Conservation (phyloP, 129 eudicot species). For the Silybum marianum region DNA sequence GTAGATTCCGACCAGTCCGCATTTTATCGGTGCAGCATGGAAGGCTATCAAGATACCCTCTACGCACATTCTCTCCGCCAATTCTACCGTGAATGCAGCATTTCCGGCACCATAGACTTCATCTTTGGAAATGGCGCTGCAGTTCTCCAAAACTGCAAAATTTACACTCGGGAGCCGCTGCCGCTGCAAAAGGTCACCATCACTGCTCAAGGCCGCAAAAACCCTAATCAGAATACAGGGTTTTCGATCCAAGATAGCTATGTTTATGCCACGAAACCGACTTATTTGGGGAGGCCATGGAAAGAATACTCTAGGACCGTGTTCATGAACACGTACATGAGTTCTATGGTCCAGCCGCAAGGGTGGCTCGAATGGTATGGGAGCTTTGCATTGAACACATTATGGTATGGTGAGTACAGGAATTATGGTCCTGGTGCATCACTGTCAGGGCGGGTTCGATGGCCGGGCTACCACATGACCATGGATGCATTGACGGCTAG, state of each 20-base stretch:
- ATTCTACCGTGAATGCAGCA: constrained; percentile 84
- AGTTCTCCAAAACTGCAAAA: constrained; percentile 77
- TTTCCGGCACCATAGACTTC: constrained; percentile 90
- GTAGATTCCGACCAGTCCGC: constrained; percentile 91
- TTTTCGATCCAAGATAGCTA: constrained; percentile 80
- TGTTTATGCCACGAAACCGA: constrained; percentile 67
- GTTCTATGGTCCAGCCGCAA: constrained; percentile 66
- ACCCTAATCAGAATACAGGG: constrained; percentile 81
- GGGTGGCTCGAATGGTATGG: constrained; percentile 98
- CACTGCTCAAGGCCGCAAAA: constrained; percentile 85
- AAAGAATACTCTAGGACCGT: constrained; percentile 77
- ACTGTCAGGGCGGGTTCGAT: constrained; percentile 58
- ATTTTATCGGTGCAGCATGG: constrained; percentile 90
- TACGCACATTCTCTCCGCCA: constrained; percentile 94
- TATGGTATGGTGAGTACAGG: constrained; percentile 89
- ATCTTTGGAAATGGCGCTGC: constrained; percentile 95
- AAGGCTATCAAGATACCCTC: constrained; percentile 94
- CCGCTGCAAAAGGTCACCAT: constrained; percentile 83
- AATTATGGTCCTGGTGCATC: constrained; percentile 83
- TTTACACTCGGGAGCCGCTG: constrained; percentile 68
- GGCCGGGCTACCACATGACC: constrained; percentile 84
- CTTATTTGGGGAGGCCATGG: constrained; percentile 97
- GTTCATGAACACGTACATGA: constrained; percentile 78
- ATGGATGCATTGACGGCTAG: constrained; percentile 57
- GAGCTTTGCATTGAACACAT: constrained; percentile 63